phyloP scores from a whole-genome alignment of 345 rosid species.

The Toxicodendron radicans region DNA sequence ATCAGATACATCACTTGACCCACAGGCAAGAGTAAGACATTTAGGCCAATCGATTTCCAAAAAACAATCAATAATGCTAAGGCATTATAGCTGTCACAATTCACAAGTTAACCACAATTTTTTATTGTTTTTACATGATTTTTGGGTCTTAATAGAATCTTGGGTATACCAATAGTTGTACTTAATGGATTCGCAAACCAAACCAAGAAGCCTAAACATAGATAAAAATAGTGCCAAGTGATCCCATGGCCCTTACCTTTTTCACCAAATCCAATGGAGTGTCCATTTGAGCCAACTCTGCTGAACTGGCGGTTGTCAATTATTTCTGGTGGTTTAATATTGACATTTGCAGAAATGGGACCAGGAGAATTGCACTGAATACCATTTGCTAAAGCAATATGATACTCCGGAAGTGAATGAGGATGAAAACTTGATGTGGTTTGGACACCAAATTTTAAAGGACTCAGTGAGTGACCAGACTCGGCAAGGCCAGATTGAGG shows the following conservation, averaged over 20 bases:
- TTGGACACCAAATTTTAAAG: slow-evolving; percentile 30
- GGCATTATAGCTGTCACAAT: background rate
- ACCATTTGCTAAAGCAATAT: slow-evolving; percentile 36
- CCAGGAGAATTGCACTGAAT: slow-evolving; percentile 31
- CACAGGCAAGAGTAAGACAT: background rate
- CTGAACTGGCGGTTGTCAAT: slow-evolving; percentile 35
- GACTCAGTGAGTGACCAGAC: slow-evolving; percentile 33
- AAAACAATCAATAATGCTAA: background rate
- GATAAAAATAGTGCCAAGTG: slow-evolving; percentile 13
- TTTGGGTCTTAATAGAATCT: background rate
- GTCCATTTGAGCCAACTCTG: slow-evolving; percentile 39
- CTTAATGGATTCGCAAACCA: background rate
- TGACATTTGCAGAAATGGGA: slow-evolving; percentile 28
- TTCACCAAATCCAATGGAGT: slow-evolving; percentile 41
- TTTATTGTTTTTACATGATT: background rate
- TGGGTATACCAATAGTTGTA: background rate
- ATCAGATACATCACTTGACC: background rate
- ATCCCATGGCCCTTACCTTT: slow-evolving; percentile 38
- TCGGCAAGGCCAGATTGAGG: slow-evolving; percentile 29
- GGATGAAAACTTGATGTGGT: slow-evolving; percentile 40
- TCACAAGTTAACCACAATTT: background rate
- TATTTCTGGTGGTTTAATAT: slow-evolving; percentile 37
- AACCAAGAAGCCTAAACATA: slow-evolving; percentile 5
- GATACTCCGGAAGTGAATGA: slow-evolving; percentile 53
- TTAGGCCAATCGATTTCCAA: background rate